Evolutionary conservation across 495 filamentous ascomycete species (phyloP).

Genomic region (Xylaria castorea): DNA sequence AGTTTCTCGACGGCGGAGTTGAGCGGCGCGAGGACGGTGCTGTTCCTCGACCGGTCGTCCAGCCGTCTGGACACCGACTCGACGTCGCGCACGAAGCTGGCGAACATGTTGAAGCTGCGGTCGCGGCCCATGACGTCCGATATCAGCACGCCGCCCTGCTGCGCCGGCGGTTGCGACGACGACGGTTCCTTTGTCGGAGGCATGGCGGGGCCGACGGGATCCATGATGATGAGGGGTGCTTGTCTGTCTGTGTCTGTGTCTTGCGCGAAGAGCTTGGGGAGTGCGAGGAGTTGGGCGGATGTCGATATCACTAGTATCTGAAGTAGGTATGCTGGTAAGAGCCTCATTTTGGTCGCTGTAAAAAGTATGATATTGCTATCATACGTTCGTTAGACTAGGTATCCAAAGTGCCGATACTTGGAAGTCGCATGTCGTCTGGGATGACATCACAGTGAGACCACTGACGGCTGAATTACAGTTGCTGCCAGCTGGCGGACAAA

Average conservation of each 20-base stretch:
- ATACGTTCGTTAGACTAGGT: neutral
- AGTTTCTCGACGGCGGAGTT: slow-evolving; percentile 81
- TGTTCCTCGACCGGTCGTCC: slow-evolving; percentile 71
- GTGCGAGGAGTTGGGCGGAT: slow-evolving; percentile 30
- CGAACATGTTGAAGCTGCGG: slow-evolving; percentile 85
- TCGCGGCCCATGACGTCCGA: slow-evolving; percentile 87
- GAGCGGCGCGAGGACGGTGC: slow-evolving; percentile 87
- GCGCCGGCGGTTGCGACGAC: slow-evolving; percentile 35
- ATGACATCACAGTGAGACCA: slow-evolving; percentile 18
- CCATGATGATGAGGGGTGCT: slow-evolving; percentile 43
- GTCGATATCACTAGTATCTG: slow-evolving; percentile 29
- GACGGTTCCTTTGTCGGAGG: slow-evolving; percentile 41
- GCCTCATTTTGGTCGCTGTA: slow-evolving; percentile 31
- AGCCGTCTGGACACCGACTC: slow-evolving; percentile 73
- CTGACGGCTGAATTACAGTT: neutral
- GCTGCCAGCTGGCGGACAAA: neutral
- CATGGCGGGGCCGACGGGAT: slow-evolving; percentile 40
- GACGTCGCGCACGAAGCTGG: slow-evolving; percentile 83
- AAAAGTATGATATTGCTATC: neutral
- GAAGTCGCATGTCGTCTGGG: neutral
- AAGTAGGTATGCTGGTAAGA: slow-evolving; percentile 26
- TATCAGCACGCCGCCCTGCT: slow-evolving; percentile 61
- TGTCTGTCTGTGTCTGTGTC: slow-evolving; percentile 33
- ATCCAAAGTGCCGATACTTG: neutral
- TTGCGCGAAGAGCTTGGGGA: slow-evolving; percentile 23